Evolutionary conservation across 176 grass and related monocot genomes (phyloP), one percentile per base, ranked within the genome.

Genomic region (barley (Hordeum vulgare)): DNA sequence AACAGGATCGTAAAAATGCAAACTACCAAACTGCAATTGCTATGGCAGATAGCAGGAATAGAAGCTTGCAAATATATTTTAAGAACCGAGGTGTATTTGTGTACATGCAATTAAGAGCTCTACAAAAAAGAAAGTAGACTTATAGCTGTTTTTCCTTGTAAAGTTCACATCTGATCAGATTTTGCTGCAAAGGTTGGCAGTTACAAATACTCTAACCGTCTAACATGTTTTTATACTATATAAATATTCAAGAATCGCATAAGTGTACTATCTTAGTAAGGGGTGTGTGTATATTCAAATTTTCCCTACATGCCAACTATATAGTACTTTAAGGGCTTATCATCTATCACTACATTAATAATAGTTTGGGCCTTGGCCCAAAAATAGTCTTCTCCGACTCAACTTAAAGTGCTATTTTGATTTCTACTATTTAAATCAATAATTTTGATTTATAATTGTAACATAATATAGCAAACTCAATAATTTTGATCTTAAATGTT

Each of bases 321-420:
- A 74, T 4, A 27, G 15, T 11, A 49, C 3, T 23, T 66, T 74
- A 6, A 17, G 42, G 24, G 20, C 26, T 59, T 68, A 27, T 40
- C 21, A 75, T 68, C n/a, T 42, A 70, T 25, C 67, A 81, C 67
- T 68, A 75, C 27, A n/a, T 68, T 23, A 85, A 58, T 15, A 12
- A 26, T 44, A 80, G 9, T 51, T 74, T 80, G 35, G 66, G 14
- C 21, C 54, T 84, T 45, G 26, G 54, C 37, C 14, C 20, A 58
- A 56, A 54, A 34, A 4, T 47, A 31, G 26, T 80, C n/a, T 74
- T n/a, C 35, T 84, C 11, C 20, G 10, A 70, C 41, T 41, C 66
- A 24, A 70, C 36, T 24, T 12, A 26, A 77, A 59, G 53, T 59
- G 59, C 29, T 75, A 28, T 64, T 56, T 44, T 17, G 12, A 24